A percentile compares a stretch with the other conserved stretches of the same genome.
Evolutionary conservation across 352 stramenopile species (phyloP).

Genomic region (Pythium diclinum): DNA sequence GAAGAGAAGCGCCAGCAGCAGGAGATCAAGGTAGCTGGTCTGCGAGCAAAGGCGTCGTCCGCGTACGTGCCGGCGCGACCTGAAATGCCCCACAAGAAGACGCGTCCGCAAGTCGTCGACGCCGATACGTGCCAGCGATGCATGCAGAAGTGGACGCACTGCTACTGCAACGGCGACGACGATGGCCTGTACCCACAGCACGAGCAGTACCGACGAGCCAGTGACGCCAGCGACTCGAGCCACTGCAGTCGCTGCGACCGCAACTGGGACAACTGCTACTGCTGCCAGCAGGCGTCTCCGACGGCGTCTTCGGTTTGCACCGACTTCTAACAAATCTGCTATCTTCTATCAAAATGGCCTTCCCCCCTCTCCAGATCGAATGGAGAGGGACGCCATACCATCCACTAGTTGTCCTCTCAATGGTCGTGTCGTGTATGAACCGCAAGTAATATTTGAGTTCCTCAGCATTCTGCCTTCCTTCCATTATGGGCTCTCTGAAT

Average conservation of each 20-base stretch:
- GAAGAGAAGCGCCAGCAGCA: conserved; percentile 72
- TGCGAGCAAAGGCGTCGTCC: conserved; percentile 52
- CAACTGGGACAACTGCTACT: conserved; percentile 74
- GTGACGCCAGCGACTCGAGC: conserved; percentile 58
- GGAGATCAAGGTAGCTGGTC: conserved; percentile 50
- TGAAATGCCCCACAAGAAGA: conserved; percentile 28
- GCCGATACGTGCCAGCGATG: conserved; percentile 75
- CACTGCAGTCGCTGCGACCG: conserved; percentile 65
- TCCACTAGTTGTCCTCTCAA: background rate
- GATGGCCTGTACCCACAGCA: conserved; percentile 49
- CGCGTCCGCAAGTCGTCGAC: conserved; percentile 45
- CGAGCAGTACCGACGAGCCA: conserved; percentile 28
- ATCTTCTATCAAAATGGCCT: background rate
- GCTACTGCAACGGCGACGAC: conserved; percentile 84
- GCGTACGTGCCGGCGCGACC: conserved; percentile 36
- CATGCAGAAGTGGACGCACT: conserved; percentile 85
- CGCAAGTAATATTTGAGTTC: conserved; percentile 1
- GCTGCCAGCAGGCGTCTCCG: conserved; percentile 69
- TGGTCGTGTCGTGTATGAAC: conserved; percentile 3
- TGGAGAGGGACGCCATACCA: conserved; percentile 3
- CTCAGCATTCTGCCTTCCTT: background rate
- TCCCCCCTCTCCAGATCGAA: conserved; percentile 15
- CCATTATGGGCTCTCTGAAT: background rate
- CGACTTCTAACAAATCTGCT: conserved; percentile 32
- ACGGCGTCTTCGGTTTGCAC: conserved; percentile 63